phyloP scores from a whole-genome alignment of 2,329 filamentous ascomycete species.

The Rhynchosporium secalis region DNA sequence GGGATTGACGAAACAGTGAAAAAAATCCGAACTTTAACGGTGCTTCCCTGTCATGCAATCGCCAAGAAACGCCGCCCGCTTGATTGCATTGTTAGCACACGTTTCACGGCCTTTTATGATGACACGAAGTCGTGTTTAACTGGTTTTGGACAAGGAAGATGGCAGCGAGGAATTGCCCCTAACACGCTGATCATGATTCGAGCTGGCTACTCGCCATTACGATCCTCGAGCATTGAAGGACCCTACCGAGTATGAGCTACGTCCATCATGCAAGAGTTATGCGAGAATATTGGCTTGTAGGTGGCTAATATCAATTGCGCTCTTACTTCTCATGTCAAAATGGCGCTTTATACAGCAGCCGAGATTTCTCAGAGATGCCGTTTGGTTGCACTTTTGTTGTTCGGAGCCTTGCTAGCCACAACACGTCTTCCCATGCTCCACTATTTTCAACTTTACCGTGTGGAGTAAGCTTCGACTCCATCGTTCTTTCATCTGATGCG shows the following conservation, averaged over 20 bases:
- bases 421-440: not conserved
- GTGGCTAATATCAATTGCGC: not conserved
- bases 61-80: slow-evolving; percentile 1
- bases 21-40: slow-evolving; percentile 12
- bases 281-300: not conserved
- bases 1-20: slow-evolving; percentile 12
- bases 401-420: not conserved
- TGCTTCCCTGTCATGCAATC: not conserved
- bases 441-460: not conserved
- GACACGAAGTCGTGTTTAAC: slow-evolving; percentile 1
- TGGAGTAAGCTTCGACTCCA: not conserved
- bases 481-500: slow-evolving; percentile 4
- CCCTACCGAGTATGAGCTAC: too few relatives aligned
- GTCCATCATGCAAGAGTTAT: not conserved
- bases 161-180: slow-evolving; percentile 1
- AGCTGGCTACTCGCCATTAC: not conserved
- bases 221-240: not conserved
- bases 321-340: not conserved
- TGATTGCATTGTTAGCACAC: slow-evolving; percentile 5
- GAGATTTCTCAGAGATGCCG: too few relatives aligned
- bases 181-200: slow-evolving; percentile 9
- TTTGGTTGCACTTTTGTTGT: not conserved
- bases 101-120: slow-evolving; percentile 9
- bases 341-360: too few relatives aligned
- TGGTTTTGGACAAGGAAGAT: slow-evolving; percentile 8